Base-by-base conservation (phyloP, 2,329 filamentous ascomycete species). In the Thielaviopsis cerberus region DNA sequence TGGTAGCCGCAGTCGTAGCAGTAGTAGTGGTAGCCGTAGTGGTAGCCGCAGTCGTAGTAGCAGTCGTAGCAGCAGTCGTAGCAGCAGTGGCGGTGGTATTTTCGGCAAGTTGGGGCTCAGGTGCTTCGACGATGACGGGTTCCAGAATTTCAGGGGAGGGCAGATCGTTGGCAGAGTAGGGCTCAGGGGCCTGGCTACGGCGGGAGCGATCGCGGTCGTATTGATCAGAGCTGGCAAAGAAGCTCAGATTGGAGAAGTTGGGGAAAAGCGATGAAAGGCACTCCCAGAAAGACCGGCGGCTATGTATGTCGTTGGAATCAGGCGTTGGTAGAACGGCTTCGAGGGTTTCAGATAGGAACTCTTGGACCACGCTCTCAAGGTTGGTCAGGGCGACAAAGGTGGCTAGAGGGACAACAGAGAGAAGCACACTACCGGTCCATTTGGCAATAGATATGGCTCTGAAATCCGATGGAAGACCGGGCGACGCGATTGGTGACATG, bases 401-500 rank as follows among this genome's bases (percentile, higher is more conserved):
- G 4, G 73, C 65, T 51, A 79, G 73, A 0, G 79, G 79, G 0
- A 71, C 69, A 0, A 74, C 62, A 26, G 72, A 74, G 2, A 77
- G 61, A 11, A 70, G 68, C 4, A 72, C 62, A 1, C 68, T 66
- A 2, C 72, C 72, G 0, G 70, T 20, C 75, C 77, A 81, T 24
- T 64, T 62, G 1, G 70, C 58, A 4, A 79, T 51, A 15, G 72
- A 72, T 4, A 66, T 61, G 3, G 66, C 57, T 10, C 67, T 70
- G 20, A 76, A 64, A 2, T 71, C 69, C 3, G 67, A 61, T 0
- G 71, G 70, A 0, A 71, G 66, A 1, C 74, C 72, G 1, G 76
- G 77, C 0, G 74, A 66, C 1, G 69, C 65, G 26, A 80, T 74
- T 0, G 76, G 76, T 0, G 78, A 81, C 13, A 71, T 67, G 7